phyloP scores from a whole-genome alignment of 345 rosid species.

The Lepidium aucheri region DNA sequence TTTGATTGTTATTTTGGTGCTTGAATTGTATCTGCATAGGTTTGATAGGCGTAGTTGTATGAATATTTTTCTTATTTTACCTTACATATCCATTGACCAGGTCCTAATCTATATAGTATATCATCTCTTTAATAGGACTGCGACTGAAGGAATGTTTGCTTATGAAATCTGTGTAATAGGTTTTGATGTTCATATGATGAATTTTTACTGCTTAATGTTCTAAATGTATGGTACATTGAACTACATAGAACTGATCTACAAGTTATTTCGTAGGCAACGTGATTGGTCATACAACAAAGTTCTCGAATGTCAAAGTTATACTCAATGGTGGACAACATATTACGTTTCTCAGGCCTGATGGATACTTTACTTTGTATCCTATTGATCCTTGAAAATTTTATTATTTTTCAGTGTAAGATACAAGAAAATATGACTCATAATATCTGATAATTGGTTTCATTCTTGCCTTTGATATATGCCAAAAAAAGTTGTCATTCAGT shows the following conservation, averaged over 20 bases:
- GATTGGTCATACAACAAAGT: conserved; percentile 45
- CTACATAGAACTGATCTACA: neutral
- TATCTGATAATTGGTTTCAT: neutral
- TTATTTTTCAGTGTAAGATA: neutral
- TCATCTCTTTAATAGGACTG: neutral
- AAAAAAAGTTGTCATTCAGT: neutral
- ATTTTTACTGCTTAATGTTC: neutral
- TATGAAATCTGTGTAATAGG: neutral
- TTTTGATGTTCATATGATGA: neutral
- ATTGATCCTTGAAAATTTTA: neutral
- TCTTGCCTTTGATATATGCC: neutral
- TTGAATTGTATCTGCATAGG: neutral
- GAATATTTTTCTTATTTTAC: neutral
- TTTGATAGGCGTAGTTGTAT: neutral
- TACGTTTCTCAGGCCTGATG: conserved; percentile 77
- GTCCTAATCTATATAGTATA: neutral
- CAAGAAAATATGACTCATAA: neutral
- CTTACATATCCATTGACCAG: too few relatives aligned
- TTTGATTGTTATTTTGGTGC: neutral
- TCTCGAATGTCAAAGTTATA: conserved; percentile 59
- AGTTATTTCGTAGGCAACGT: conserved; percentile 21
- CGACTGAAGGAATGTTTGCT: neutral
- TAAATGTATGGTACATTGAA: neutral
- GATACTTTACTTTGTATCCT: conserved; percentile 92
- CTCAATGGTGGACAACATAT: conserved; percentile 64